Conservation (phyloP, 164 flowering plant genomes). For the Vitis rotundifolia region DNA sequence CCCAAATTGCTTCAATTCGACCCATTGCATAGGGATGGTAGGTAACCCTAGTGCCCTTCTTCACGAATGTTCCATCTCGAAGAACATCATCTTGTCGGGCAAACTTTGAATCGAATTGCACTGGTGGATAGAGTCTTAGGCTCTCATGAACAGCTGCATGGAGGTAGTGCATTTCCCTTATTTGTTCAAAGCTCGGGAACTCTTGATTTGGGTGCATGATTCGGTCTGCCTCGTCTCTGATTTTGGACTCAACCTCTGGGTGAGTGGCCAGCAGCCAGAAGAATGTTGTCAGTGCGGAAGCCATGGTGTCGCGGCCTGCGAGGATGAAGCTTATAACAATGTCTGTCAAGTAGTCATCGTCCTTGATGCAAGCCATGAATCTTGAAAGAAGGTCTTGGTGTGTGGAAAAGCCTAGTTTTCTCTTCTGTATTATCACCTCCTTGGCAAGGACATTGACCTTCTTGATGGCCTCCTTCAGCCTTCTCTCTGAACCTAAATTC, state of each 20-base stretch:
- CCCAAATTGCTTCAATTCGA: constrained; percentile 84
- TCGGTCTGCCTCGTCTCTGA: constrained; percentile 41
- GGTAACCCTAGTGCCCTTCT: constrained; percentile 66
- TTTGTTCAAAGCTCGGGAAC: constrained; percentile 27
- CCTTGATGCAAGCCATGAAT: constrained; percentile 45
- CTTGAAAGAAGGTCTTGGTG: constrained; percentile 50
- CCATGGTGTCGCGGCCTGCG: constrained; percentile 68
- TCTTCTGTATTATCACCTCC: constrained; percentile 39
- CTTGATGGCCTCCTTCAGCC: constrained; percentile 43
- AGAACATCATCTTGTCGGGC: constrained; percentile 57
- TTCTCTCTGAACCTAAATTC: constrained; percentile 50
- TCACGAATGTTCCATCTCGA: constrained; percentile 70
- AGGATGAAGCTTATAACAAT: constrained; percentile 58
- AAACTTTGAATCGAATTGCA: constrained; percentile 81
- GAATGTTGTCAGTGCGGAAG: constrained; percentile 47
- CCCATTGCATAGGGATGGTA: constrained; percentile 97
- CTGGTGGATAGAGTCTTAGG: constrained; percentile 77
- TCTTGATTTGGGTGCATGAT: constrained; percentile 32
- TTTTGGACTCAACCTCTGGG: constrained; percentile 32
- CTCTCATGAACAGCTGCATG: constrained; percentile 70
- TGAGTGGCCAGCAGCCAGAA: constrained; percentile 37
- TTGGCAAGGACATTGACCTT: constrained; percentile 39
- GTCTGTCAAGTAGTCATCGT: constrained; percentile 51
- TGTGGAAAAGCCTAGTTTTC: constrained; percentile 20
- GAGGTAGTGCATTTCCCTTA: constrained; percentile 62